Evolutionary conservation across 2,329 filamentous ascomycete species (phyloP).

Genomic region (Aspergillus sp.): DNA sequence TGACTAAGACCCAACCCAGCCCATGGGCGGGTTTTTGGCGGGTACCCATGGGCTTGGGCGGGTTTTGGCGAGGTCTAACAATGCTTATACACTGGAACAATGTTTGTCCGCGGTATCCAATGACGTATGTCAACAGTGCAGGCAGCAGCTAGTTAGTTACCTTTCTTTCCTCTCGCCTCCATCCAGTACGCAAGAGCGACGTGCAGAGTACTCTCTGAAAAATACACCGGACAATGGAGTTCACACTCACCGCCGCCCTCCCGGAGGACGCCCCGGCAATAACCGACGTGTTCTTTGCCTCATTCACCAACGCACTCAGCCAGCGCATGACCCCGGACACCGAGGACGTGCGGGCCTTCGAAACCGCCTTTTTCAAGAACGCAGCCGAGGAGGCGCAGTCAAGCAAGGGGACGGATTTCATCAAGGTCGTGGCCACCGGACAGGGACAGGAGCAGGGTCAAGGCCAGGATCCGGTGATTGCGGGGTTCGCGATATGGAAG

Average conservation of each 20-base stretch:
- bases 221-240: background rate
- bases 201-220: too few species aligned
- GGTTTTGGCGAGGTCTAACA: too few species aligned
- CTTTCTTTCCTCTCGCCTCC: too few species aligned
- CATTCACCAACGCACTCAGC: conserved; percentile 6
- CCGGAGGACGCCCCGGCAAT: background rate
- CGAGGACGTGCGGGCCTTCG: conserved; percentile 7
- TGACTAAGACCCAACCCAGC: too few species aligned
- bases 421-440: conserved; percentile 2
- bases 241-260: background rate
- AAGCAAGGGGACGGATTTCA: background rate
- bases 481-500: conserved; percentile 11
- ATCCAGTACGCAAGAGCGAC: too few species aligned
- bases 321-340: conserved; percentile 9
- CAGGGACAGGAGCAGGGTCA: background rate
- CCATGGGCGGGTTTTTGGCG: too few species aligned
- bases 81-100: too few species aligned
- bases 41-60: too few species aligned
- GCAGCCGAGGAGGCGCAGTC: background rate
- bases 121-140: too few species aligned
- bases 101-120: too few species aligned
- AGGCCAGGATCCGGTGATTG: background rate
- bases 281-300: background rate
- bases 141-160: too few species aligned
- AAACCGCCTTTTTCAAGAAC: background rate